Conservation (phyloP, 176 grass and related monocot species). For the Carex scoparia region DNA sequence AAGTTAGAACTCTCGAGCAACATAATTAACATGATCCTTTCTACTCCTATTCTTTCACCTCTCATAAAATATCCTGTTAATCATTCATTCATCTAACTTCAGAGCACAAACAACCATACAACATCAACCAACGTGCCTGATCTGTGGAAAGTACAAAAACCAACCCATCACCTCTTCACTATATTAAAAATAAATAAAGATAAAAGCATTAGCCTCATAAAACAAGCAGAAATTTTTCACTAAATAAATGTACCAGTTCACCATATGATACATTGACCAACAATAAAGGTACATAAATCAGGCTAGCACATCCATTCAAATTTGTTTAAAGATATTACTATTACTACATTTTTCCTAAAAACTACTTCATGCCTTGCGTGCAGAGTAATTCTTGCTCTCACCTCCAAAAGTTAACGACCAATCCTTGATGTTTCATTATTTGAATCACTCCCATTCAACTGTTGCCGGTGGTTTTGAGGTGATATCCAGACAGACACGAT, state of each 20-base stretch:
- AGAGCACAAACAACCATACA: neutral
- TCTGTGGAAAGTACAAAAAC: neutral
- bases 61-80: too few relatives aligned
- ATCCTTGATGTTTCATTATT: neutral
- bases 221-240: neutral
- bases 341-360: neutral
- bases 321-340: neutral
- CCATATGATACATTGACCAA: neutral
- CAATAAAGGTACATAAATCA: neutral
- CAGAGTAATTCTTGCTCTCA: neutral
- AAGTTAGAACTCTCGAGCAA: neutral
- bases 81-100: too few relatives aligned
- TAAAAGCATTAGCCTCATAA: neutral
- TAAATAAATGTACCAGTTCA: neutral
- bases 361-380: neutral
- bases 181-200: too few relatives aligned
- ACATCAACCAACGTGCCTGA: neutral
- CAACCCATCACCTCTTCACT: neutral
- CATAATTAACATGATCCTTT: too few relatives aligned
- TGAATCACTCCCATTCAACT: slow-evolving; percentile 72
- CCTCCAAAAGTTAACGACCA: too few relatives aligned
- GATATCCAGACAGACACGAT: slow-evolving; percentile 72
- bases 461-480: slow-evolving; percentile 83
- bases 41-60: neutral
- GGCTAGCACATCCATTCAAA: neutral